These are phyloP conservation scores for Candida ortonii DNA, from an alignment of 805 yeast species.

Conservation along the genomic window DNA sequence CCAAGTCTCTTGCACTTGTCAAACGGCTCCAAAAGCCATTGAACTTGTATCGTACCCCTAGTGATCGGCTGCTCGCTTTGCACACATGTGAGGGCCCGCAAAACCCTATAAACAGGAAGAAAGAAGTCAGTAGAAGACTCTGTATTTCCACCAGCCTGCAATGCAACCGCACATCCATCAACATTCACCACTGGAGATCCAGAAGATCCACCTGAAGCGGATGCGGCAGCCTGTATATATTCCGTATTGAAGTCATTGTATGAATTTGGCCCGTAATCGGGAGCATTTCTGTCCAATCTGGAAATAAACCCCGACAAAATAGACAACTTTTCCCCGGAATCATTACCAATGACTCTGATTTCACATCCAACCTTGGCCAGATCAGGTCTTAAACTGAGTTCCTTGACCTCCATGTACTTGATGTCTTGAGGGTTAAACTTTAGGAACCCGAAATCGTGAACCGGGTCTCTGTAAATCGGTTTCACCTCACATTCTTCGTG, in stretches of 20 bases:
- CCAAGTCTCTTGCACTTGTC: conserved; percentile 91
- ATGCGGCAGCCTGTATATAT: conserved; percentile 93
- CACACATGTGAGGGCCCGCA: conserved; percentile 74
- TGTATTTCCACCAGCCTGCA: conserved; percentile 91
- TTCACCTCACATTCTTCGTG: conserved; percentile 88
- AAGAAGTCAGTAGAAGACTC: conserved; percentile 94
- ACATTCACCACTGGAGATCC: conserved; percentile 96
- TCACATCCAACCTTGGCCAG: conserved; percentile 89
- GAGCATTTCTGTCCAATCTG: conserved; percentile 89
- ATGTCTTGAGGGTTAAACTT: conserved; percentile 69
- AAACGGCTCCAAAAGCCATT: conserved; percentile 82
- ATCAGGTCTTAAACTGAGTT: conserved; percentile 71
- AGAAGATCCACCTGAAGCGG: conserved; percentile 93
- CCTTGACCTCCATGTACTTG: conserved; percentile 69
- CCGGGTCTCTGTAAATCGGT: conserved; percentile 89
- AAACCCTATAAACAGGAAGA: conserved; percentile 78
- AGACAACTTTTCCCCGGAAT: conserved; percentile 90
- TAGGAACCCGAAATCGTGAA: conserved; percentile 91
- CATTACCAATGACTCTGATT: conserved; percentile 93
- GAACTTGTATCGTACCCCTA: conserved; percentile 90
- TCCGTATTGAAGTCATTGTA: conserved; percentile 93
- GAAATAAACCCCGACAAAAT: conserved; percentile 84
- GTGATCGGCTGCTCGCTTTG: conserved; percentile 59
- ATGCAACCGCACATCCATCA: conserved; percentile 82
- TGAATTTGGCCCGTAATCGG: conserved; percentile 84